A percentile compares a stretch with the other conserved stretches of the same genome.
These are phyloP conservation scores for Leishmania amazonensis DNA, from an alignment of 208 protist genomes.

Conservation along the genomic window DNA sequence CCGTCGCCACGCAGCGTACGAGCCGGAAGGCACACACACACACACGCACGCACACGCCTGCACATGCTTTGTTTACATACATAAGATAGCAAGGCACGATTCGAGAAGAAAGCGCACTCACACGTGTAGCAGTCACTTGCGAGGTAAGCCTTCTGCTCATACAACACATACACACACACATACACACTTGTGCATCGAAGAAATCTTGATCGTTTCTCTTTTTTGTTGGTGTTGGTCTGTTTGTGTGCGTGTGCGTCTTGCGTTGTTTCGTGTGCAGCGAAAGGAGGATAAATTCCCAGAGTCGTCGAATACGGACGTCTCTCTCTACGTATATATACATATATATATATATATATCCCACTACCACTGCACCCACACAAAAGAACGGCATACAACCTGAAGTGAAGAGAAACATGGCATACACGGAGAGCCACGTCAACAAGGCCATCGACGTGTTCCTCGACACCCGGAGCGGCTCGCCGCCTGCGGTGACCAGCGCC, in stretches of 20 bases:
- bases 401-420: conserved; percentile 1
- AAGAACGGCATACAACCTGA: conserved; percentile 1
- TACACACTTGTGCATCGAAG: background rate
- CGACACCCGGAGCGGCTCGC: conserved; percentile 24
- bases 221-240: background rate
- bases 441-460: conserved; percentile 35
- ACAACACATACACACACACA: background rate
- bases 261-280: background rate
- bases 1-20: background rate
- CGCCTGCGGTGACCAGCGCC: conserved; percentile 5
- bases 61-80: background rate
- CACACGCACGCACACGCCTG: background rate
- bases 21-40: background rate
- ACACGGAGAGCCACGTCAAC: conserved; percentile 28
- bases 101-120: background rate
- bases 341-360: background rate
- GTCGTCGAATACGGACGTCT: background rate
- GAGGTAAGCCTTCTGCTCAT: background rate
- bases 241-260: background rate
- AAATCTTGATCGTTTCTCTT: background rate
- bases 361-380: background rate
- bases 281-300: background rate
- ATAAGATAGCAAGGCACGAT: background rate
- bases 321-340: background rate
- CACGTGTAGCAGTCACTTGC: background rate